Evolutionary conservation across 2,329 filamentous ascomycete species (phyloP), one percentile per base, ranked within the genome.

Genomic region (Ustulina deusta): DNA sequence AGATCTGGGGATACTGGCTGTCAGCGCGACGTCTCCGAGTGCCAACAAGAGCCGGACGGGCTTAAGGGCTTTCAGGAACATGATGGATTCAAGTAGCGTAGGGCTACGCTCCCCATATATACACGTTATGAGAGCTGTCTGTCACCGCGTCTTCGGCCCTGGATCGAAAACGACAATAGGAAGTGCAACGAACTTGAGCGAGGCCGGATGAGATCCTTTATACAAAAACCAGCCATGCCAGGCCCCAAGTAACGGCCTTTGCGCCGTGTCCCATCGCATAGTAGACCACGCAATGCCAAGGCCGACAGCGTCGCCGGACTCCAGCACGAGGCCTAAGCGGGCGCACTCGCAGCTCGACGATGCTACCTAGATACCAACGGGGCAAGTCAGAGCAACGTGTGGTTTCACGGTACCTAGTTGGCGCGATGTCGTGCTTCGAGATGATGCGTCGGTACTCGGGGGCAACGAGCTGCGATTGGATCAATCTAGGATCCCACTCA

Each of bases 1-100:
- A n/a, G 60, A 40, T 27, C 71, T 73, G 29, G 72, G 61, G 51
- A 72, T 40, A 25, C 34, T 56, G 7, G 69, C 70, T 36, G 71
- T 69, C 52, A 74, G 72, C 20, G 60, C 67, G 11, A 63, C 22
- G n/a, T 64, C 65, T 4, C 40, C 62, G 7, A 74, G 51, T 15
- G 40, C 66, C n/a, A 76, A 34, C n/a, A 74, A 55, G 3, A 73
- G 40, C 29, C 61, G 44, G 11, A 57, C 44, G n/a, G 60, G 40
- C 44, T 55, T 69, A 4, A 63, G 44, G 17, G 20, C 34, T 52
- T 59, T 65, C 6, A 32, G 6, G 58, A 59, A 48, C 73, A 75
- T 75, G 11, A 44, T 66, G 64, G 52, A 52, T n/a, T 32, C 34
- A 34, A 6, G 42, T 6, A 9, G 11, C 29, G 17, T 17, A n/a